Base-by-base conservation (phyloP, 1,139 yeast genomes). In the Starmera stellimalicola region DNA sequence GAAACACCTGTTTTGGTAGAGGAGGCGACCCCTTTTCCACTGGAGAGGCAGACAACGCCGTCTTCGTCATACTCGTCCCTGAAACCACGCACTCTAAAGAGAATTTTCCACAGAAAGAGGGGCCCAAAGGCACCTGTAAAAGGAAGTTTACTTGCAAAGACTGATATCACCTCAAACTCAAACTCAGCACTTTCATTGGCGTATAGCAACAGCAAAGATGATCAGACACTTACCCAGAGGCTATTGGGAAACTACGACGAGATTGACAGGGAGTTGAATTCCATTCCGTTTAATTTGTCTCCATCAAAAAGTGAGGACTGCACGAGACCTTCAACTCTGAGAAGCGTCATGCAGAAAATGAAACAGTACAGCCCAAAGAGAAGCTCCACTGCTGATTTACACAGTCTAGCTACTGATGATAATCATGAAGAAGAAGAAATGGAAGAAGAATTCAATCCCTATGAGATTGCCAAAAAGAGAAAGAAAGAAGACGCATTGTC, bases 171-270 rank as follows among this genome's bases (percentile, higher is more conserved):
- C 11, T 14, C 17, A 14, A 17, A 7, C 4, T 6, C 7, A 6
- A 15, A 26, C 8, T 4, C 4, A 25, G 14, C 27, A 26, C 12
- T 5, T 14, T 9, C 17, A 26, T n/a, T n/a, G n/a, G n/a, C n/a
- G n/a, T n/a, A n/a, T n/a, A n/a, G n/a, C n/a, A n/a, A n/a, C n/a
- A n/a, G n/a, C n/a, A n/a, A n/a, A n/a, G n/a, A n/a, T n/a, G n/a
- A 39, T 7, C 46, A 46, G 32, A 47, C 52, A 0, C 39, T 48
- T 25, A 48, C 52, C 0, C 51, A 48, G 26, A 32, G 47, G 16
- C 47, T 47, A 18, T 41, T 47, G 48, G 33, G 32, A 12, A 36
- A 43, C 14, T 47, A 42, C 31, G 45, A 45, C 8, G 39, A 22
- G 10, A 31, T 47, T 27, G 35, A 44, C 29, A 35, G 36, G 3